Base-by-base conservation (phyloP, 2,329 filamentous ascomycete genomes). In the Cadophora malorum region DNA sequence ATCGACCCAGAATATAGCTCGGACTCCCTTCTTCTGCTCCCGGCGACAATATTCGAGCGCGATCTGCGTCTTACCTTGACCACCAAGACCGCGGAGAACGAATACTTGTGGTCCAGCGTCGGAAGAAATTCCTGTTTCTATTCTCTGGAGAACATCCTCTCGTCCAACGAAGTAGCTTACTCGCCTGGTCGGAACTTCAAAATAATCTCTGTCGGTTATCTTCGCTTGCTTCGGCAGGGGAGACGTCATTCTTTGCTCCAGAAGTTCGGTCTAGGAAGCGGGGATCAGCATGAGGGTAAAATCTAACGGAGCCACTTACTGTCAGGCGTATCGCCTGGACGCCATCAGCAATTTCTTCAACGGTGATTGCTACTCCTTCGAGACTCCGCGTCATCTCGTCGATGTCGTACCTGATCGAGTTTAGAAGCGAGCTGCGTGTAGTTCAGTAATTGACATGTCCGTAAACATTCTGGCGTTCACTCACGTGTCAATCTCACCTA, bases 41-140 rank as follows among this genome's bases (percentile, higher is more conserved):
- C 64, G 65, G 3, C 64, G 62, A 53, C 72, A 74, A 25, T 73
- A 67, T 52, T 74, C 65, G 4, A 74, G 70, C 21, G 69, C 72
- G 23, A 74, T 67, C 47, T 74, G 73, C 12, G 72, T 73, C 56
- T 74, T 74, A 7, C 73, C 73, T 66, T 74, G 71, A 1, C 73
- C 73, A 19, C 72, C 72, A 16, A 74, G 63, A 5, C 69, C 73
- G 0, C 67, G 58, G 4, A 74, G 33, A 12, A 73, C 70, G 25
- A 74, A 66, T 25, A 72, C 31, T 23, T 58, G 60, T 23, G 67
- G 63, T 21, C 63, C 64, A 28, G 21, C 21, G 12, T 56, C 35
- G 16, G 28, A 25, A 19, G 63, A 56, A 16, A 69, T 66, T 14
- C 65, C 63, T 5, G 23, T 33, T 28, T 71, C 61, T 16, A 74